Evolutionary conservation across 176 grass and related monocot species (phyloP).

Genomic region (Neostapfia colusana): DNA sequence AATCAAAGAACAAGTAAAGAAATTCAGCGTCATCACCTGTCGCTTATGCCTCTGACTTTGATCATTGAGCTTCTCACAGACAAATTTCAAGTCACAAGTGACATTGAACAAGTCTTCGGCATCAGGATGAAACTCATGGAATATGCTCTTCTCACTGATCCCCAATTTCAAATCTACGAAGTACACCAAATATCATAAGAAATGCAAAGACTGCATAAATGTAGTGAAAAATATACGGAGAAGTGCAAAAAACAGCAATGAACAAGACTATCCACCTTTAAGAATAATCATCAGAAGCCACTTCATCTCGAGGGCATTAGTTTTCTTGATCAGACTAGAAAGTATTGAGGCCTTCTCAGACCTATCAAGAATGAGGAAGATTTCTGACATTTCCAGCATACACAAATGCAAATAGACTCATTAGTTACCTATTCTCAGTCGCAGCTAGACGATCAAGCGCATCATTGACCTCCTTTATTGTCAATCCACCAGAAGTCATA

Average conservation of each 20-base stretch:
- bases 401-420: slow-evolving; percentile 27
- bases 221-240: background rate
- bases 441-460: slow-evolving; percentile 73
- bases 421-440: slow-evolving; percentile 73
- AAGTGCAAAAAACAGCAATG: slow-evolving; percentile 26
- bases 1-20: slow-evolving; percentile 15
- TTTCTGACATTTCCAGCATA: slow-evolving; percentile 21
- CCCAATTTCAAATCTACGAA: slow-evolving; percentile 87
- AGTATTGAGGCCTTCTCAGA: slow-evolving; percentile 76
- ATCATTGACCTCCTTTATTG: slow-evolving; percentile 89
- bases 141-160: slow-evolving; percentile 89
- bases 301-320: slow-evolving; percentile 93
- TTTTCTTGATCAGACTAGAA: slow-evolving; percentile 83
- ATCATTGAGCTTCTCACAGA: slow-evolving; percentile 92
- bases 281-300: slow-evolving; percentile 98
- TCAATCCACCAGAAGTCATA: slow-evolving; percentile 74
- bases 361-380: slow-evolving; percentile 48
- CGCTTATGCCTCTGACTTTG: slow-evolving; percentile 78
- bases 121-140: slow-evolving; percentile 96
- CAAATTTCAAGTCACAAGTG: slow-evolving; percentile 89
- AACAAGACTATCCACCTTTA: slow-evolving; percentile 56
- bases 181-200: slow-evolving; percentile 2
- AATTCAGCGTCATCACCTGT: slow-evolving; percentile 55
- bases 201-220: slow-evolving; percentile 23
- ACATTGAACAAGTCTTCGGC: slow-evolving; percentile 98